phyloP scores from a whole-genome alignment of 2,329 filamentous ascomycete species.

The Fusarium beomiforme region DNA sequence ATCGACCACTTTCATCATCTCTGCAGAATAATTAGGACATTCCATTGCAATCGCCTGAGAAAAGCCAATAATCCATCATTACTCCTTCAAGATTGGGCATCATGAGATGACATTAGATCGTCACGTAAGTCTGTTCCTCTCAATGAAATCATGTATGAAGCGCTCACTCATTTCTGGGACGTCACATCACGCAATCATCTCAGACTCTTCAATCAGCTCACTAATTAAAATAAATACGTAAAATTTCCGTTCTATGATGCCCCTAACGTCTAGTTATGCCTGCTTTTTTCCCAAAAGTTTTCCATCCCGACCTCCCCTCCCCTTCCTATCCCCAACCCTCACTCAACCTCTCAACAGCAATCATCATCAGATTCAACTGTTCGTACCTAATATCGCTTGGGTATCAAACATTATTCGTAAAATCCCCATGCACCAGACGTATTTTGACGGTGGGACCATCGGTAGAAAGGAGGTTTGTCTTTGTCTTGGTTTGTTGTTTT shows the following conservation, averaged over 20 bases:
- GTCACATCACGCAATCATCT: not conserved
- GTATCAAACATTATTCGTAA: slow-evolving; percentile 41
- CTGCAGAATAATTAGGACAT: not conserved
- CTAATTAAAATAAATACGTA: slow-evolving; percentile 31
- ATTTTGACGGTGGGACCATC: slow-evolving; percentile 22
- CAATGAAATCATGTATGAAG: not conserved
- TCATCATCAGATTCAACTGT: slow-evolving; percentile 9
- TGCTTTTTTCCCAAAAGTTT: slow-evolving; percentile 24
- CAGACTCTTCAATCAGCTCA: not conserved
- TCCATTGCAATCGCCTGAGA: not conserved
- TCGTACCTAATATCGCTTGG: slow-evolving; percentile 27
- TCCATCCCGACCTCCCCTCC: not conserved
- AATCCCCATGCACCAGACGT: slow-evolving; percentile 35
- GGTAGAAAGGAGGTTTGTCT: slow-evolving; percentile 32
- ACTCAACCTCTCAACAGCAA: not conserved
- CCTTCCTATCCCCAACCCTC: not conserved
- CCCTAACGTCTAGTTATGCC: slow-evolving; percentile 35
- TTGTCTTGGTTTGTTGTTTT: slow-evolving; percentile 31
- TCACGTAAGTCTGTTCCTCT: not conserved
- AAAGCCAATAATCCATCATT: not conserved
- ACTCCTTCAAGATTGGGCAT: not conserved
- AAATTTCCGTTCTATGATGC: slow-evolving; percentile 35
- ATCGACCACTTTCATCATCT: slow-evolving; percentile 27
- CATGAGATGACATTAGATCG: not conserved
- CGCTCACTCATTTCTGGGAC: not conserved